Evolutionary conservation across 768 basidiomycete genomes (phyloP).

Genomic region (Basidioascus undulatus): DNA sequence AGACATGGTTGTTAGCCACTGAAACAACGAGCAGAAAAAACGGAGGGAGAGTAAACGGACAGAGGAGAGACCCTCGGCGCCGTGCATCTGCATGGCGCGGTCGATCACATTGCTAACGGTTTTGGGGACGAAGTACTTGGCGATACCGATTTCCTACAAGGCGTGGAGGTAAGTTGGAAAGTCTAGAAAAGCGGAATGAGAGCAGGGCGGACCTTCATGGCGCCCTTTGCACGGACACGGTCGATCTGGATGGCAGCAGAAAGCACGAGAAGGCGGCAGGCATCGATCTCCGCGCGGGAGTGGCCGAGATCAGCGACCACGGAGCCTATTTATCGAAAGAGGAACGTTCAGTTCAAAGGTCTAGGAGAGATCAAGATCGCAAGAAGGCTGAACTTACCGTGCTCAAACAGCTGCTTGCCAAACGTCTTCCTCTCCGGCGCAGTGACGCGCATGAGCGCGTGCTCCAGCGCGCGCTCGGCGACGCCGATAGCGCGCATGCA

Average conservation of each 20-base stretch:
- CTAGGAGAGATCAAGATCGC: neutral
- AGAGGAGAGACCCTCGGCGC: conserved; percentile 55
- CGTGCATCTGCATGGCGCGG: conserved; percentile 84
- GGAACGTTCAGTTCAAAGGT: neutral
- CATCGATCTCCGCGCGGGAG: conserved; percentile 80
- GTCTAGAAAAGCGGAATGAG: neutral
- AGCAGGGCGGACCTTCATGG: conserved; percentile 36
- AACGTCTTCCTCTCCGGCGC: conserved; percentile 79
- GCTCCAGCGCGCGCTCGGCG: conserved; percentile 59
- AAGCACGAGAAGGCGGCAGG: conserved; percentile 61
- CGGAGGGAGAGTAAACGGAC: neutral
- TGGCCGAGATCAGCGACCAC: conserved; percentile 76
- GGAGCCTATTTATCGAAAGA: conserved; percentile 31
- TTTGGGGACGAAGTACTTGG: conserved; percentile 69
- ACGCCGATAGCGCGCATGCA: conserved; percentile 93
- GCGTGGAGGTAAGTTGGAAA: conserved; percentile 31
- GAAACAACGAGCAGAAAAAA: neutral
- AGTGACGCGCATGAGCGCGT: conserved; percentile 77
- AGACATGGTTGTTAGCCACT: neutral
- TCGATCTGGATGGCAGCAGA: conserved; percentile 88
- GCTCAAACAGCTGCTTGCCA: conserved; percentile 71
- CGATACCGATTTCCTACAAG: no score
- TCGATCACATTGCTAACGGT: conserved; percentile 78
- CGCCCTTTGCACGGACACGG: conserved; percentile 70
- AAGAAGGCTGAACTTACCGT: conserved; percentile 39